Conservation (phyloP, 2,329 filamentous ascomycete species). For the Colletotrichum melonis region DNA sequence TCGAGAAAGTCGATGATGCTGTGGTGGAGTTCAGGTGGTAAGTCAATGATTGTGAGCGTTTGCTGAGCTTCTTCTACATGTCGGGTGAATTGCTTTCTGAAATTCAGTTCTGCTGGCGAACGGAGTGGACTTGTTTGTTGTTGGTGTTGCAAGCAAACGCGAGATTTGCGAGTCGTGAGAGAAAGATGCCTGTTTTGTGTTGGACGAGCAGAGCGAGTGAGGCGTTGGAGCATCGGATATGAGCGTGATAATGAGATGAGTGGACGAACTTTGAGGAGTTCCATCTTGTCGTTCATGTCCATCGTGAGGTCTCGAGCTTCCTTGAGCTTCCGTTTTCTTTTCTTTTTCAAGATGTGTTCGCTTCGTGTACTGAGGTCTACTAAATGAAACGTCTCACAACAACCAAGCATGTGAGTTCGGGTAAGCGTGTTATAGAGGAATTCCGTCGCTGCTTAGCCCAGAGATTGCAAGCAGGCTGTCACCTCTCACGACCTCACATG, state of each 20-base stretch:
- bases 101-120: too few species aligned
- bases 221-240: not conserved
- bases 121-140: not conserved
- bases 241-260: not conserved
- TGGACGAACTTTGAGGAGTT: not conserved
- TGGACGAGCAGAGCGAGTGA: not conserved
- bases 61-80: not conserved
- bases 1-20: not conserved
- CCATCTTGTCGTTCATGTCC: not conserved
- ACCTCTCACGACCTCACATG: not conserved
- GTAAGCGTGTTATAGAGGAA: not conserved
- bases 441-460: not conserved
- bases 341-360: not conserved
- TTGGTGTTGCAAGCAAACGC: not conserved
- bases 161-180: not conserved
- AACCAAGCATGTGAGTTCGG: too few species aligned
- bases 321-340: not conserved
- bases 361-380: not conserved
- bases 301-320: not conserved
- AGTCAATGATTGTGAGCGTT: not conserved
- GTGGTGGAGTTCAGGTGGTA: constrained; percentile 1
- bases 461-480: not conserved
- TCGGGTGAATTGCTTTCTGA: not conserved
- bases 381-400: fast-evolving
- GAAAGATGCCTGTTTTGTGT: not conserved